These are phyloP conservation scores for Acer campestre DNA, from an alignment of 345 rosid species.

Conservation along the genomic window DNA sequence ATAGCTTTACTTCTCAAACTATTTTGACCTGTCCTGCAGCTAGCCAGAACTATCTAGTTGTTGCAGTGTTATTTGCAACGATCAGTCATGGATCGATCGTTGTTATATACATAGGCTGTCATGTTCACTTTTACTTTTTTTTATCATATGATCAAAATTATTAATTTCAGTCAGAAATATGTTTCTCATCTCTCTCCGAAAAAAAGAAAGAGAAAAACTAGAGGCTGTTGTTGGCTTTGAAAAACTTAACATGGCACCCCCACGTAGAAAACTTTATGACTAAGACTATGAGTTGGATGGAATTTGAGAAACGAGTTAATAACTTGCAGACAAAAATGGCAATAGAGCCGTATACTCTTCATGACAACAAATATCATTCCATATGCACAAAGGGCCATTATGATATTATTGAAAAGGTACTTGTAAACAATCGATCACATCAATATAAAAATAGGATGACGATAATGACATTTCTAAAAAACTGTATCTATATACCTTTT, in stretches of 20 bases:
- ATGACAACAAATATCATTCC: slow-evolving; percentile 20
- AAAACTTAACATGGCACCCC: background rate
- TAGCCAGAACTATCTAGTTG: background rate
- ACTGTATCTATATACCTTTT: too few relatives aligned
- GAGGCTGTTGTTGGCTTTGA: slow-evolving; percentile 4
- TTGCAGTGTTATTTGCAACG: background rate
- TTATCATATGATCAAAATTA: slow-evolving; percentile 1
- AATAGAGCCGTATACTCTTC: slow-evolving; percentile 12
- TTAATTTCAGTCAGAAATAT: slow-evolving; percentile 6
- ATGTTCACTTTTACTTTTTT: slow-evolving; percentile 6
- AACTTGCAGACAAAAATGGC: slow-evolving; percentile 21
- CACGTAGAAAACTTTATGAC: slow-evolving; percentile 16
- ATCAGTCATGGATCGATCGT: background rate
- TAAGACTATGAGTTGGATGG: slow-evolving; percentile 8
- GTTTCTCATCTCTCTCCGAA: slow-evolving; percentile 18
- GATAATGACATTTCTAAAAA: too few relatives aligned
- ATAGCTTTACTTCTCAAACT: background rate
- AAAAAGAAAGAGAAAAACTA: background rate
- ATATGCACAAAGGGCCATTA: background rate
- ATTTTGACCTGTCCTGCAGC: too few relatives aligned
- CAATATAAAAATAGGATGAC: background rate
- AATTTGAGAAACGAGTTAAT: slow-evolving; percentile 10
- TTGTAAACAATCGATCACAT: background rate
- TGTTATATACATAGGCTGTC: slow-evolving; percentile 7
- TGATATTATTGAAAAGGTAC: slow-evolving; percentile 14